Conservation (phyloP, 768 basidiomycete species). For the Rhizopogon vinicolor region DNA sequence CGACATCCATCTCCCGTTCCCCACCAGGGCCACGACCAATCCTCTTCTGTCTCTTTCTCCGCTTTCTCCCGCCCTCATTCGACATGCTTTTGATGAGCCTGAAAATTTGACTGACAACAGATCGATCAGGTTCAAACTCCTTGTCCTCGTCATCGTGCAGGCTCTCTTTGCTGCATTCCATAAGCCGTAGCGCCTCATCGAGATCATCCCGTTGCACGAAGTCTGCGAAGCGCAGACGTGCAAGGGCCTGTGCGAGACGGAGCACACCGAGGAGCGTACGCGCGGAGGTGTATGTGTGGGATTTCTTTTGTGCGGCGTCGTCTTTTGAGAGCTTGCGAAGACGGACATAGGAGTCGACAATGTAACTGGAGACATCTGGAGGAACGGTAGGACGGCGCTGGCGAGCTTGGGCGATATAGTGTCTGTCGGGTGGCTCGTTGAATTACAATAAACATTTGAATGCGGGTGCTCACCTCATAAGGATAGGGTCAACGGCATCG, state of each 20-base stretch:
- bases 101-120: constrained; percentile 80
- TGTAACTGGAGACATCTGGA: constrained; percentile 81
- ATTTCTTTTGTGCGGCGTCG: constrained; percentile 82
- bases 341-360: constrained; percentile 94
- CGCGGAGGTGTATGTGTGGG: constrained; percentile 92
- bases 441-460: constrained; percentile 3
- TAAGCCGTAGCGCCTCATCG: constrained; percentile 92
- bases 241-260: constrained; percentile 91
- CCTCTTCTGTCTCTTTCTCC: constrained; percentile 42
- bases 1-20: constrained; percentile 66
- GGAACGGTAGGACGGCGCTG: constrained; percentile 89
- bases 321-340: constrained; percentile 91
- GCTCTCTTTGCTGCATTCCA: constrained; percentile 95
- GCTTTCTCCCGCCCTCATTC: constrained; percentile 33
- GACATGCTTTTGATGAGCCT: constrained; percentile 89
- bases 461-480: constrained; percentile 68
- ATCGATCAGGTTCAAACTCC: constrained; percentile 69
- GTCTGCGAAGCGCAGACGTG: constrained; percentile 83
- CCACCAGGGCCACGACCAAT: constrained; percentile 68
- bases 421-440: constrained; percentile 40
- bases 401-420: constrained; percentile 93
- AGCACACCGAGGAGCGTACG: constrained; percentile 93
- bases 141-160: constrained; percentile 76
- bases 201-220: constrained; percentile 83
- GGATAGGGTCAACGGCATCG: constrained; percentile 78